phyloP scores from a whole-genome alignment of 257 asterid species.

The Lycium barbarum region DNA sequence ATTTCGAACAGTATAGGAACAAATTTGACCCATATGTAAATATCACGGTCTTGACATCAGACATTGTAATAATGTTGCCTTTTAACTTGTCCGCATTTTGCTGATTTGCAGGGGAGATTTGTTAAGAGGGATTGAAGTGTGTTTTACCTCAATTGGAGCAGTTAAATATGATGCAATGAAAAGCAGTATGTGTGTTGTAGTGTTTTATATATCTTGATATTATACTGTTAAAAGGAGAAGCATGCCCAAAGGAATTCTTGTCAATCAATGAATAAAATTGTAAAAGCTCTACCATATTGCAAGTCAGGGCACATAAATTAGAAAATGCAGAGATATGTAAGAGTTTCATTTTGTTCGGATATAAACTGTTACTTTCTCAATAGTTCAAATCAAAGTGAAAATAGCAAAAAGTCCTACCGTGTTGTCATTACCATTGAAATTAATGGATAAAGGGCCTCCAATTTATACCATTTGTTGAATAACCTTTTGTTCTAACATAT shows the following conservation, averaged over 20 bases:
- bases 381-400: neutral
- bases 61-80: neutral
- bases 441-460: neutral
- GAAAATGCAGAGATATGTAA: neutral
- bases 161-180: neutral
- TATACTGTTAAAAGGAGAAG: constrained; percentile 15
- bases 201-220: neutral
- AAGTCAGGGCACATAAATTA: neutral
- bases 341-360: neutral
- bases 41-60: neutral
- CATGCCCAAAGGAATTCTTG: constrained; percentile 4
- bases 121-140: constrained; percentile 70
- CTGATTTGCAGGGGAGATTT: constrained; percentile 77
- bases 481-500: neutral
- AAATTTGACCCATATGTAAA: neutral
- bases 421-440: neutral
- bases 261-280: constrained; percentile 7
- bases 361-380: neutral
- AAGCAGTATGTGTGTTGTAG: neutral
- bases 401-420: neutral
- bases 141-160: neutral
- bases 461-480: neutral
- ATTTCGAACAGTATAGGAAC: neutral
- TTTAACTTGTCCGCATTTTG: neutral
- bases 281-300: neutral